Conservation (phyloP, 306 rosid species). For the Prunus dulcis region DNA sequence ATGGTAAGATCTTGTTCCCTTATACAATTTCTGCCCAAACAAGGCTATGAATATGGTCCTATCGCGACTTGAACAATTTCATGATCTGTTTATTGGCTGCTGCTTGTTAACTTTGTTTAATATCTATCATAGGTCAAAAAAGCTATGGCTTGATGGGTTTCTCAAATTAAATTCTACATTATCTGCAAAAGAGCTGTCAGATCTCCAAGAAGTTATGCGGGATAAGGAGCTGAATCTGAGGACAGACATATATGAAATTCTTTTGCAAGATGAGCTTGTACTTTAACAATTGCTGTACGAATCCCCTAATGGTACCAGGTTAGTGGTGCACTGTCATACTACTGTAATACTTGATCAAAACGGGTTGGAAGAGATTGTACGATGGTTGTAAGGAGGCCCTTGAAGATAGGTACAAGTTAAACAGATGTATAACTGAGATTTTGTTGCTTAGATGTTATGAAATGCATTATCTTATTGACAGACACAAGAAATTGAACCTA, state of each 20-base stretch:
- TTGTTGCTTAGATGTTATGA: too few species aligned
- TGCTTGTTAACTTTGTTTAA: neutral
- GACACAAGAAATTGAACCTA: too few species aligned
- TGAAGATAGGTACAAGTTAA: neutral
- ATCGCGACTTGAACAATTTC: neutral
- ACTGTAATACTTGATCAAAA: neutral
- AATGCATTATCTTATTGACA: too few species aligned
- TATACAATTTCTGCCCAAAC: neutral
- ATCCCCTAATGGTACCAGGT: neutral
- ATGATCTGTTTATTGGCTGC: neutral
- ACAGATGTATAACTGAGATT: too few species aligned
- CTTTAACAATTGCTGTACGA: slow-evolving; percentile 18
- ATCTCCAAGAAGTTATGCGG: slow-evolving; percentile 97
- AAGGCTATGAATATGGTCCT: too few species aligned
- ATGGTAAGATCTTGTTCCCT: slow-evolving; percentile 51
- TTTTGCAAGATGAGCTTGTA: slow-evolving; percentile 58
- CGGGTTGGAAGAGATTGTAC: neutral
- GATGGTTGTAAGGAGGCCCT: neutral
- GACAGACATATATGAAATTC: slow-evolving; percentile 93
- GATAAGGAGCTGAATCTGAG: slow-evolving; percentile 92
- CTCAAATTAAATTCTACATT: slow-evolving; percentile 59
- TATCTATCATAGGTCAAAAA: slow-evolving; percentile 65
- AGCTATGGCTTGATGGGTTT: slow-evolving; percentile 92
- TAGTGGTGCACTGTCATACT: neutral
- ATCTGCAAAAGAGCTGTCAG: slow-evolving; percentile 82